phyloP scores from a whole-genome alignment of 2,329 filamentous ascomycete species.

The Trichoderma harzianum region DNA sequence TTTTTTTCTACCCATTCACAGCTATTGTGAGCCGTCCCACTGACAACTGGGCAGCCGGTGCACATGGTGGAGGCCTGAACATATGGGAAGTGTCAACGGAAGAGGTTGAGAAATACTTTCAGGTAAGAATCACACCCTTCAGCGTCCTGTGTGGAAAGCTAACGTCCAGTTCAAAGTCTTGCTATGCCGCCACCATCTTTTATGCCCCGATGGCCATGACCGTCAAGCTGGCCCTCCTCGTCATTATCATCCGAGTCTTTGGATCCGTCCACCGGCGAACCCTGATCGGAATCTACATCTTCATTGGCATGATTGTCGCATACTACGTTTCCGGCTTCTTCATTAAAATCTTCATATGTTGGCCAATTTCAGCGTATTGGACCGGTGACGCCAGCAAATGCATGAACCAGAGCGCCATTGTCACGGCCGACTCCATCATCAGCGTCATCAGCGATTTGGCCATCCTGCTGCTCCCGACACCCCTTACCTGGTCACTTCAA shows the following conservation, averaged over 20 bases:
- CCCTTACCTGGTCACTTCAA: conserved; percentile 33
- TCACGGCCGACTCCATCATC: conserved; percentile 32
- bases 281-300: conserved; percentile 36
- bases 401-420: conserved; percentile 34
- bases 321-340: conserved; percentile 42
- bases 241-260: conserved; percentile 44
- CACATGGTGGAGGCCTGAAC: conserved; percentile 37
- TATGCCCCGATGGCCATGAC: conserved; percentile 43
- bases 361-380: conserved; percentile 42
- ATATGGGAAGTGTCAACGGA: conserved; percentile 31
- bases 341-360: conserved; percentile 41
- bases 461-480: conserved; percentile 31
- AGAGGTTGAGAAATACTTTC: conserved; percentile 33
- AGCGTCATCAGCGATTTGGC: conserved; percentile 32
- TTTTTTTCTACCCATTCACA: background rate
- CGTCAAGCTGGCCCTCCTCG: conserved; percentile 42
- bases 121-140: conserved; percentile 26
- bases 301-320: conserved; percentile 35
- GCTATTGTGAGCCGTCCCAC: background rate
- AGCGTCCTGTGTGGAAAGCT: background rate
- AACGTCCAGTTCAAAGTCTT: conserved; percentile 27
- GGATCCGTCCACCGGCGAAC: conserved; percentile 38
- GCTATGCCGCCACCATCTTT: conserved; percentile 43
- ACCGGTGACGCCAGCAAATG: conserved; percentile 29
- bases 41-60: conserved; percentile 20